Evolutionary conservation across 805 yeast species (phyloP), one percentile per base, ranked within the genome.

Genomic region (Lachancea dasiensis): DNA sequence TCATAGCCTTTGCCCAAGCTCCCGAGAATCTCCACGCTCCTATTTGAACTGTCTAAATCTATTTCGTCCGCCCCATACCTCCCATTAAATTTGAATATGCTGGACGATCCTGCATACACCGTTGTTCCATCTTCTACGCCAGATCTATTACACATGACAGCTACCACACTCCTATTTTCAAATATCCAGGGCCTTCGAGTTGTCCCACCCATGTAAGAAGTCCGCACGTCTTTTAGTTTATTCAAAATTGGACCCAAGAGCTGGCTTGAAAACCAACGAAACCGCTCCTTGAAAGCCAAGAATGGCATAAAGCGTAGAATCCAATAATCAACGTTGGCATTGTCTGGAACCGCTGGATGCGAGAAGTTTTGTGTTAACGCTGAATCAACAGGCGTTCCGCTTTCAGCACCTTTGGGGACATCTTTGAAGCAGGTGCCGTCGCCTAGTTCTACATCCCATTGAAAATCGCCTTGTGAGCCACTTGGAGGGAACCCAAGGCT

Each of bases 271-370:
- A 42, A 45, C 56, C 59, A 54, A 14, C 39, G 27, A 7, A 36
- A 27, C 34, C 63, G 51, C 4, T 33, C 31, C 31, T 36, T 36
- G 49, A 69, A 71, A 32, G 60, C 60, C 48, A 78, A 54, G 41
- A 77, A 73, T 2, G 92, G 94, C 49, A 72, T 65, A 49, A 84
- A 71, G 30, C 97, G 62, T 23, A 75, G 49, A 4, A 83, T 65
- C 95, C 95, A 87, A 60, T 85, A 87, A 49, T 79, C 65, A 9
- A 83, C 54, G 15, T 79, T 79, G 4, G 65, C 51, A 38, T 56
- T 50, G 39, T 72, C 75, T 2, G 82, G 75, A 15, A 50, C 46
- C 3, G 52, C 45, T 3, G 70, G 50, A 8, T 60, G 51, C 24
- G 25, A 13, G n/a, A 24, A 27, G 13, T n/a, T 13, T 5, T n/a